phyloP scores from a whole-genome alignment of 306 rosid species.

The Benincasa hispida region DNA sequence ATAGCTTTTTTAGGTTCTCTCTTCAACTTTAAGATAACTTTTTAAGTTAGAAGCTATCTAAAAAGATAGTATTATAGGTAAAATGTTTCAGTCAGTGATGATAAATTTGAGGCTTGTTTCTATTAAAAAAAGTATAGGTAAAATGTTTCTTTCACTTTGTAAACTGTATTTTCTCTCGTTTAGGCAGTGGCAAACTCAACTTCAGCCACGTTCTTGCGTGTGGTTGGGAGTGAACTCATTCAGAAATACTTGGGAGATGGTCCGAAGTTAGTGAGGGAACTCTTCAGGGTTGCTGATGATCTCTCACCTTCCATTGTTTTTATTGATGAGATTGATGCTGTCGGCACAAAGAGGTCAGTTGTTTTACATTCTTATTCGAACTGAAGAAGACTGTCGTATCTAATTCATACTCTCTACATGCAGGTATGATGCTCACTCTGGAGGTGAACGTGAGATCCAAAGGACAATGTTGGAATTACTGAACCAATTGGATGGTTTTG shows the following conservation, averaged over 20 bases:
- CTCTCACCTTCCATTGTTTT: constrained; percentile 96
- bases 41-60: background rate
- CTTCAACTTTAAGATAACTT: background rate
- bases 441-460: constrained; percentile 97
- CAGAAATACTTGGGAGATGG: constrained; percentile 98
- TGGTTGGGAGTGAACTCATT: constrained; percentile 96
- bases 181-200: constrained; percentile 99
- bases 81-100: too few species aligned
- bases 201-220: constrained; percentile 94
- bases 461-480: constrained; percentile 90
- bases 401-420: background rate
- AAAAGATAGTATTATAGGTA: background rate
- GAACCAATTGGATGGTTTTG: constrained; percentile 93
- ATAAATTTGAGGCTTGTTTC: too few species aligned
- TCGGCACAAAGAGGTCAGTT: constrained; percentile 86
- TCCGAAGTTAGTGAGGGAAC: constrained; percentile 94
- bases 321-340: constrained; percentile 94
- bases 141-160: background rate
- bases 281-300: constrained; percentile 95
- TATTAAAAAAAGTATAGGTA: too few species aligned
- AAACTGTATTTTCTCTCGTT: constrained; percentile 5
- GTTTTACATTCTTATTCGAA: background rate
- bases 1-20: background rate
- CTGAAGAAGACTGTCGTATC: background rate
- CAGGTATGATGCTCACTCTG: constrained; percentile 97